Evolutionary conservation across 495 filamentous ascomycete species (phyloP).

Genomic region (Annulohypoxylon nitens): DNA sequence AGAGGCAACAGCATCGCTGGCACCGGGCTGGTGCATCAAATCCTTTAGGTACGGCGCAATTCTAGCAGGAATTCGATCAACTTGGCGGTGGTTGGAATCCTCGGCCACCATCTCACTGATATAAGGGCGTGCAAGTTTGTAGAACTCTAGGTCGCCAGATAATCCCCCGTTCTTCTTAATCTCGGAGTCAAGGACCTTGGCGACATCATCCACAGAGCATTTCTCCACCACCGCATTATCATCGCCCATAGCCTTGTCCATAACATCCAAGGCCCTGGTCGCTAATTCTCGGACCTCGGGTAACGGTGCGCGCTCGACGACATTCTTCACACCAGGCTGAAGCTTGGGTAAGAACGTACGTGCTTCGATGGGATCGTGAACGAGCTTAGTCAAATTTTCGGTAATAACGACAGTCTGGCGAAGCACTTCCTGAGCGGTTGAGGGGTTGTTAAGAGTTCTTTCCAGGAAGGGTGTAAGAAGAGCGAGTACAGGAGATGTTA

Average conservation of each 20-base stretch:
- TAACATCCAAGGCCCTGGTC: constrained; percentile 82
- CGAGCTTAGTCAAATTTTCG: constrained; percentile 98
- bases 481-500: constrained; percentile 98
- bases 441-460: constrained; percentile 88
- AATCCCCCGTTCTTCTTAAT: constrained; percentile 77
- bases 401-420: constrained; percentile 97
- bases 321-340: constrained; percentile 90
- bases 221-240: constrained; percentile 74
- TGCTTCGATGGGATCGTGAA: constrained; percentile 97
- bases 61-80: constrained; percentile 74
- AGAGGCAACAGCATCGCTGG: constrained; percentile 71
- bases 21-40: constrained; percentile 69
- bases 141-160: constrained; percentile 72
- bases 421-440: constrained; percentile 92
- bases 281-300: constrained; percentile 96
- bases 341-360: constrained; percentile 96
- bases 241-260: constrained; percentile 92
- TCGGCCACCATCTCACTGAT: constrained; percentile 89
- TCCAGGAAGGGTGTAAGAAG: constrained; percentile 96
- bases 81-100: constrained; percentile 85
- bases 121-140: constrained; percentile 77
- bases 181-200: constrained; percentile 77
- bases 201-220: constrained; percentile 81
- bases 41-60: constrained; percentile 80
- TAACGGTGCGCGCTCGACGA: constrained; percentile 87